Evolutionary conservation across 2,329 filamentous ascomycete genomes (phyloP), one percentile per base, ranked within the genome.

Genomic region (Pestalotiopsis sp.): DNA sequence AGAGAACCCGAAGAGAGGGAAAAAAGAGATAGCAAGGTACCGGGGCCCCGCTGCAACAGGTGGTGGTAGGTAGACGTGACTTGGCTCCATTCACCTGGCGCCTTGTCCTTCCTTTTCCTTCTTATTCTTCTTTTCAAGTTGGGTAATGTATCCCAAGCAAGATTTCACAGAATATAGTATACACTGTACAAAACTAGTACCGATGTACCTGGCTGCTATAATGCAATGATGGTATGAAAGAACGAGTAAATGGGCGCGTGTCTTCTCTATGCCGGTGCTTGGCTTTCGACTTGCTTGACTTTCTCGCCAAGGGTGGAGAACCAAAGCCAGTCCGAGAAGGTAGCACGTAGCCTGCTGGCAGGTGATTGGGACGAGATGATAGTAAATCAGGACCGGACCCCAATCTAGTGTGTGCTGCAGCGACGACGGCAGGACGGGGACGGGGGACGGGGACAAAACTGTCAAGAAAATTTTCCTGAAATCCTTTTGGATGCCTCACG

Each of bases 401-500:
- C 45, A 52, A 52, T 52, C 45, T 23, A 52, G 45, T n/a, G 45
- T 52, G 31, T 36, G 7, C 31, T 36, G 31, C 31, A 17, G n/a
- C 13, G 20, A 20, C 20, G 45, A 52, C 7, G 45, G 45, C 45
- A 52, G 45, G 45, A 52, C 17, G 20, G 45, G 17, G 17, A 52
- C 17, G 45, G 17, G 14, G 17, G 45, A 52, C 45, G 45, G 14
- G 14, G 45, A 52, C 7, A 17, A 17, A 23, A 59, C 31, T 62
- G 36, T 12, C n/a, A 39, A 36, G 31, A 36, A 39, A n/a, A n/a
- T 52, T 52, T 52, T 62, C 31, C 59, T 11, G 59, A 62, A 36
- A 36, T 62, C 27, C 59, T 62, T 62, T 62, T 27, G 59, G 31
- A 17, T 62, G 59, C 31, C n/a, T 36, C 59, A 62, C 59, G 59